phyloP scores from a whole-genome alignment of 2,329 filamentous ascomycete species.

The Colletotrichum sp. region DNA sequence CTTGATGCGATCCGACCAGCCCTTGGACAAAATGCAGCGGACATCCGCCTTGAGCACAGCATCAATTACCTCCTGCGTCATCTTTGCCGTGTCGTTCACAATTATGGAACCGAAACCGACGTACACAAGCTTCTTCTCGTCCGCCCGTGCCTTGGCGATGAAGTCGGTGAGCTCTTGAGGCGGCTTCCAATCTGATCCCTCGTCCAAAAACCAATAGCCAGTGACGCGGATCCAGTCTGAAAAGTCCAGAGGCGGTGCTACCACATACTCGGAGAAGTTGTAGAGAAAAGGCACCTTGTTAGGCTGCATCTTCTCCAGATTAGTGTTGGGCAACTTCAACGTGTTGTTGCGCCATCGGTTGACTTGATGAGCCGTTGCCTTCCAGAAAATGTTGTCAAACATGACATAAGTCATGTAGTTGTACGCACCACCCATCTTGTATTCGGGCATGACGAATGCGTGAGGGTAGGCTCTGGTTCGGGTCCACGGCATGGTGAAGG shows the following conservation, averaged over 20 bases:
- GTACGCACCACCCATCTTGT: conserved; percentile 94
- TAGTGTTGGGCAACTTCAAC: conserved; percentile 80
- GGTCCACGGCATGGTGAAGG: conserved; percentile 99
- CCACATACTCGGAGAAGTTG: conserved; percentile 93
- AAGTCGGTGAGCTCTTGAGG: conserved; percentile 79
- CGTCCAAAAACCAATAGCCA: conserved; percentile 97
- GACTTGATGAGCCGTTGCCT: conserved; percentile 86
- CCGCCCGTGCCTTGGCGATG: conserved; percentile 79
- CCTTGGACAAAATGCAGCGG: conserved; percentile 92
- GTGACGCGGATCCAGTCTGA: conserved; percentile 98
- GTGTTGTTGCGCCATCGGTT: conserved; percentile 90
- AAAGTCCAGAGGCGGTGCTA: conserved; percentile 93
- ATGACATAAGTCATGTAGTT: conserved; percentile 96
- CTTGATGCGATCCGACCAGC: conserved; percentile 83
- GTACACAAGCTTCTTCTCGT: conserved; percentile 92
- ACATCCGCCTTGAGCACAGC: conserved; percentile 91
- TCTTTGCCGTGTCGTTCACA: conserved; percentile 83
- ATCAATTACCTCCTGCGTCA: conserved; percentile 93
- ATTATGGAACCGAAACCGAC: conserved; percentile 98
- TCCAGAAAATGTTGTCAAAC: conserved; percentile 98
- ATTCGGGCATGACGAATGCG: conserved; percentile 90
- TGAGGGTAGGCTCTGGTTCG: conserved; percentile 94
- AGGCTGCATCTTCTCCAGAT: conserved; percentile 87
- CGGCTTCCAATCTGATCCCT: conserved; percentile 71
- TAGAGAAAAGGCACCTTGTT: conserved; percentile 99